These are phyloP conservation scores for Carex parvula DNA, from an alignment of 176 grass and related monocot genomes.

Conservation along the genomic window DNA sequence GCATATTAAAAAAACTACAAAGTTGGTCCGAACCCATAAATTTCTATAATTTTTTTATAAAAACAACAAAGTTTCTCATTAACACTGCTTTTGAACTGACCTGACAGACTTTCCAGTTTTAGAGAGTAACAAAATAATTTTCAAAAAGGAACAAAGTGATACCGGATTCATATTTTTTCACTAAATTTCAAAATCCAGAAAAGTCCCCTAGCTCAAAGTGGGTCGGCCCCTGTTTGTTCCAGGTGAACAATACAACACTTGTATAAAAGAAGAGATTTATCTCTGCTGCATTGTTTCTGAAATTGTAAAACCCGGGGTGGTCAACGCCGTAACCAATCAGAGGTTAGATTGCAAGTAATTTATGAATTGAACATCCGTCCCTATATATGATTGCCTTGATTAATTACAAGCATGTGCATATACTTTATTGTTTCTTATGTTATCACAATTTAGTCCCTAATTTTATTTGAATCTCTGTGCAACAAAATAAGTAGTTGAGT, in stretches of 20 bases:
- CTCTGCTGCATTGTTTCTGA: background rate
- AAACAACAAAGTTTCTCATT: too few relatives aligned
- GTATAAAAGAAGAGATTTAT: background rate
- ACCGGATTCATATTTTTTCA: too few relatives aligned
- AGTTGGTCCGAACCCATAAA: too few relatives aligned
- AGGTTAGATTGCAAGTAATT: background rate
- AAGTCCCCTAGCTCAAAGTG: too few relatives aligned
- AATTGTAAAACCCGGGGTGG: background rate
- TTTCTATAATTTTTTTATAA: too few relatives aligned
- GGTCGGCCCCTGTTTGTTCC: too few relatives aligned
- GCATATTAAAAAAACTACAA: too few relatives aligned
- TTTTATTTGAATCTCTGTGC: background rate
- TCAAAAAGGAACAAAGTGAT: too few relatives aligned
- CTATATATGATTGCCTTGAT: conserved; percentile 5
- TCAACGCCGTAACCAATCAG: conserved; percentile 23
- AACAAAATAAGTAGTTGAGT: background rate
- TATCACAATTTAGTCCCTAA: conserved; percentile 14
- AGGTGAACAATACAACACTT: background rate
- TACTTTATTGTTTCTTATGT: background rate
- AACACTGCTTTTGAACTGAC: too few relatives aligned
- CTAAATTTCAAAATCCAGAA: too few relatives aligned
- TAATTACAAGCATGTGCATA: background rate
- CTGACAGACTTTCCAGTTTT: too few relatives aligned
- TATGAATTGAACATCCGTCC: conserved; percentile 2
- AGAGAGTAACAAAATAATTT: too few relatives aligned